phyloP scores from a whole-genome alignment of 2,329 filamentous ascomycete genomes.

The Botrytis porri region DNA sequence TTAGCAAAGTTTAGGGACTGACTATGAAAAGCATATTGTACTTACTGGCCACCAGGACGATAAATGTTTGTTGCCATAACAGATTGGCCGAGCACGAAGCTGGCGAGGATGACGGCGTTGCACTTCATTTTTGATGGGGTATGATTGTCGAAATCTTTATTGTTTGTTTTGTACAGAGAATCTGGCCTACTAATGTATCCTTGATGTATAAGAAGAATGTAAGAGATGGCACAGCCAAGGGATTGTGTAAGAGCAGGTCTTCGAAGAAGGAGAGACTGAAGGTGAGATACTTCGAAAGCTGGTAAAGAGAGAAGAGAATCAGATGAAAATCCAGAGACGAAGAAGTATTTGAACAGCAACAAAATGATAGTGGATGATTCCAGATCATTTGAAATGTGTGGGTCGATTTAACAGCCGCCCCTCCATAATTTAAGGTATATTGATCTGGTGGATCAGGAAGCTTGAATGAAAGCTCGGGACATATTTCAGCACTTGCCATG shows the following conservation, averaged over 20 bases:
- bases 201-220: slow-evolving; percentile 6
- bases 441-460: slow-evolving; percentile 8
- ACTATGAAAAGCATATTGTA: neutral
- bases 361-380: slow-evolving; percentile 13
- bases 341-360: slow-evolving; percentile 11
- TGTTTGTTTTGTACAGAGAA: neutral
- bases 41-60: slow-evolving; percentile 16
- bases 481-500: neutral
- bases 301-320: neutral
- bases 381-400: slow-evolving; percentile 9
- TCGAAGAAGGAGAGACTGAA: slow-evolving; percentile 18
- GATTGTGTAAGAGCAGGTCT: slow-evolving; percentile 5
- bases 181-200: slow-evolving; percentile 15
- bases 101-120: slow-evolving; percentile 18
- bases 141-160: neutral
- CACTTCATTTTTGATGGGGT: slow-evolving; percentile 15
- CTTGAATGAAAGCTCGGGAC: slow-evolving; percentile 13
- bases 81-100: slow-evolving; percentile 19
- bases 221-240: slow-evolving; percentile 18
- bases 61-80: slow-evolving; percentile 16
- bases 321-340: neutral
- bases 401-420: slow-evolving; percentile 1
- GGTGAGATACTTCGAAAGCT: slow-evolving; percentile 18
- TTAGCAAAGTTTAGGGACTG: neutral
- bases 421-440: slow-evolving; percentile 20